A percentile compares a stretch with the other conserved stretches of the same genome.
Conservation (phyloP, 2,329 filamentous ascomycete genomes). For the Penicillium italicum region DNA sequence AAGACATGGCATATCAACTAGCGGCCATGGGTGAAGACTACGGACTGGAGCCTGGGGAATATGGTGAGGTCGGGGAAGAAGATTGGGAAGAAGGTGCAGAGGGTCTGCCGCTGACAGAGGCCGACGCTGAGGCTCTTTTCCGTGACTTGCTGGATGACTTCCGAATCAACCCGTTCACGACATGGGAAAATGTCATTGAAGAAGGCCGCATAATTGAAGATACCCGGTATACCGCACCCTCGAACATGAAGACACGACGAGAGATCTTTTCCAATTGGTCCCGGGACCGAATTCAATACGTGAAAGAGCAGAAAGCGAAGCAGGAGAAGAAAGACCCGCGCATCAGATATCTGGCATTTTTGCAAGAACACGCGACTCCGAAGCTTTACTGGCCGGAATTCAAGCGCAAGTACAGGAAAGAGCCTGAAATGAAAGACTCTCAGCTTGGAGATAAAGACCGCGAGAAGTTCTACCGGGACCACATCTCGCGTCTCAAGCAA, state of each 20-base stretch:
- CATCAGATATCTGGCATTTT: constrained; percentile 75
- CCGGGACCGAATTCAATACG: constrained; percentile 66
- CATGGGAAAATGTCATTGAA: constrained; percentile 87
- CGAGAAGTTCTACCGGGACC: constrained; percentile 49
- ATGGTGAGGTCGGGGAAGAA: constrained; percentile 58
- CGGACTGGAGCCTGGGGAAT: constrained; percentile 71
- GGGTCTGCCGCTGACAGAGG: constrained; percentile 66
- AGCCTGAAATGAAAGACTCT: constrained; percentile 62
- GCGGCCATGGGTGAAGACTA: constrained; percentile 86
- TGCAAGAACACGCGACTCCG: constrained; percentile 76
- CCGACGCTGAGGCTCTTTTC: constrained; percentile 75
- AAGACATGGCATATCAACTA: constrained; percentile 89
- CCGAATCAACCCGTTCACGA: constrained; percentile 77
- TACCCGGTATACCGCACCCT: constrained; percentile 76
- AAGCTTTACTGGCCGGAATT: constrained; percentile 99
- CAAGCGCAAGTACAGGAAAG: constrained; percentile 81
- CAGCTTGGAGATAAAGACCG: constrained; percentile 47
- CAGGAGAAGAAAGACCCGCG: constrained; percentile 78
- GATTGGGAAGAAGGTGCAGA: constrained; percentile 68
- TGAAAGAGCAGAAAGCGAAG: constrained; percentile 68
- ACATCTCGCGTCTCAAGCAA: constrained; percentile 46
- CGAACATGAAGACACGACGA: constrained; percentile 74
- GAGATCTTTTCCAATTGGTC: constrained; percentile 85
- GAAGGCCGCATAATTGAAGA: constrained; percentile 80
- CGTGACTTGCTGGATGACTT: constrained; percentile 81